A percentile compares a stretch with the other conserved stretches of the same genome.
Conservation (phyloP, 495 filamentous ascomycete species). For the Parathielavia hyrcaniae region DNA sequence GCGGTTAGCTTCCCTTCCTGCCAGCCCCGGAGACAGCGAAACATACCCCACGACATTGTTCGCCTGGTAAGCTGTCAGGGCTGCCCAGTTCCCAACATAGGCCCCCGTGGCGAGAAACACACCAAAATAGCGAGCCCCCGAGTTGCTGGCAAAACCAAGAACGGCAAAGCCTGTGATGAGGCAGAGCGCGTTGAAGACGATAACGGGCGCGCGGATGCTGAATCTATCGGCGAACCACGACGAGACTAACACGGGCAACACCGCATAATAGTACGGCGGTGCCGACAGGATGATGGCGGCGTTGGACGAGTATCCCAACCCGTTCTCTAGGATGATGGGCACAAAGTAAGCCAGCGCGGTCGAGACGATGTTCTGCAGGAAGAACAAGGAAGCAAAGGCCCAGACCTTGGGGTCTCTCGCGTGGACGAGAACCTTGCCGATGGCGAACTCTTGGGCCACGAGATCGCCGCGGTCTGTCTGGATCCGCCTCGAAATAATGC, state of each 20-base stretch:
- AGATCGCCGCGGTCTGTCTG: constrained; percentile 61
- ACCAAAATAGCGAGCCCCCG: constrained; percentile 65
- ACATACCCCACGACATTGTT: constrained; percentile 56
- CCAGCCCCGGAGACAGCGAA: neutral
- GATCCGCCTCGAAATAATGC: constrained; percentile 53
- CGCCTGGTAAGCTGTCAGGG: constrained; percentile 64
- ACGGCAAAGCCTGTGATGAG: constrained; percentile 69
- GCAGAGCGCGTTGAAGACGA: constrained; percentile 65
- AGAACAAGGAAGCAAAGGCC: constrained; percentile 66
- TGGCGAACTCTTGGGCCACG: constrained; percentile 53
- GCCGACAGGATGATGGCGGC: constrained; percentile 64
- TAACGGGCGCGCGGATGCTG: constrained; percentile 59
- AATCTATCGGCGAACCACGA: constrained; percentile 63
- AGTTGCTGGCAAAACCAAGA: constrained; percentile 63
- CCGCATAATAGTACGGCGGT: constrained; percentile 71
- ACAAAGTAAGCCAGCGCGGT: constrained; percentile 64
- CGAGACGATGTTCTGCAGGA: constrained; percentile 65
- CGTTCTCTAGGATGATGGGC: constrained; percentile 63
- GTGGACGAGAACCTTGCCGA: constrained; percentile 52
- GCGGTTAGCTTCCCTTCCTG: constrained; percentile 18
- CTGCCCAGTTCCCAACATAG: constrained; percentile 76
- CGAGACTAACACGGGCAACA: constrained; percentile 63
- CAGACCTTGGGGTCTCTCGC: constrained; percentile 66
- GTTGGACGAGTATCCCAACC: constrained; percentile 64
- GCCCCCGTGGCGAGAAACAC: constrained; percentile 71